Evolutionary conservation across 1,284 basidiomycete genomes (phyloP).

Genomic region (Prillingera fragicola): DNA sequence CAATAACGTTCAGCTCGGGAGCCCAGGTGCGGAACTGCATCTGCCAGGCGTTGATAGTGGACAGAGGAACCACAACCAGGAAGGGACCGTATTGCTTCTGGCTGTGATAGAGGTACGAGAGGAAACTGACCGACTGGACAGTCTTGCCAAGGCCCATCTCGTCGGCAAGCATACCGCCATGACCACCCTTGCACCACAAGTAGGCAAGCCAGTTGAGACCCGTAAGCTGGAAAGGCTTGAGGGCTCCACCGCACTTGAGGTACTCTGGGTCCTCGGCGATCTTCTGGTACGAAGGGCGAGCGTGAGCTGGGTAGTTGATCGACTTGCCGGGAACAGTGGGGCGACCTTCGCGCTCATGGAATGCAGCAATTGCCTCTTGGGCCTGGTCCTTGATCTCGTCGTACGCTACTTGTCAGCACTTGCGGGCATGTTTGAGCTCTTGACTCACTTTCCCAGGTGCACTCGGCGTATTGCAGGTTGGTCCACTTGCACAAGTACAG

Average conservation of each 20-base stretch:
- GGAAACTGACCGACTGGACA: constrained; percentile 92
- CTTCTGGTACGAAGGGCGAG: constrained; percentile 76
- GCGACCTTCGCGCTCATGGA: constrained; percentile 69
- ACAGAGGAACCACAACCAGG: constrained; percentile 95
- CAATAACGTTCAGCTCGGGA: constrained; percentile 93
- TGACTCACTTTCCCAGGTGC: constrained; percentile 82
- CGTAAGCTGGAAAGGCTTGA: constrained; percentile 98
- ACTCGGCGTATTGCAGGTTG: constrained; percentile 84
- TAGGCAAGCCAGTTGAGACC: constrained; percentile 98
- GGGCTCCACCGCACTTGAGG: constrained; percentile 71
- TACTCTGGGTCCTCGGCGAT: constrained; percentile 89
- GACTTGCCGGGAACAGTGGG: constrained; percentile 85
- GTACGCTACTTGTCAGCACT: constrained; percentile 29
- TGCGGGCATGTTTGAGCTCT: no score
- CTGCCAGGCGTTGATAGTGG: constrained; percentile 98
- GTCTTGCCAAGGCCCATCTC: constrained; percentile 99
- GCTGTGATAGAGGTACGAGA: constrained; percentile 93
- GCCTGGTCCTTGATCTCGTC: constrained; percentile 65
- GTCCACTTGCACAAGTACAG: constrained; percentile 99
- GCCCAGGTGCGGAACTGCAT: constrained; percentile 93
- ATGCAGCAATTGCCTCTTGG: constrained; percentile 68
- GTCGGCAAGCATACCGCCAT: constrained; percentile 88
- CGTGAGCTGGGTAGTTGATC: constrained; percentile 60
- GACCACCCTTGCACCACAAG: constrained; percentile 88
- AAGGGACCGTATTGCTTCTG: constrained; percentile 93